Evolutionary conservation across 2,329 filamentous ascomycete species (phyloP).

Genomic region (Fusarium heterosporum): DNA sequence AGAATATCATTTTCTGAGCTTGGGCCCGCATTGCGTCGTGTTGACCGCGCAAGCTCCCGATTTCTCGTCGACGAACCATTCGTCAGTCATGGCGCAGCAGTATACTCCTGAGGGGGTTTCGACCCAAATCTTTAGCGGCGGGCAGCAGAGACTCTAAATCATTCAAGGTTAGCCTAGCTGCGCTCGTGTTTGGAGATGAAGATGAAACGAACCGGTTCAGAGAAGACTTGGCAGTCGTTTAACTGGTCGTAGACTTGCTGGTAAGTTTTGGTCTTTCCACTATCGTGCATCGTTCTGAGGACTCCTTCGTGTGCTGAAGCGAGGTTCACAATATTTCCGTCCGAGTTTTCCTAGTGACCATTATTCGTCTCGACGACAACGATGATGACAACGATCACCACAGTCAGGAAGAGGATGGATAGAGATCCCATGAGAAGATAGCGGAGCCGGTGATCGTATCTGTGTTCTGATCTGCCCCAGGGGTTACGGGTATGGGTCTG

Average conservation of each 20-base stretch:
- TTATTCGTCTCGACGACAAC: constrained; percentile 25
- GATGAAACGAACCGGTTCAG: constrained; percentile 24
- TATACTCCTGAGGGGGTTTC: constrained; percentile 14
- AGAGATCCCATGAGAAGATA: constrained; percentile 45
- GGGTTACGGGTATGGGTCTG: constrained; percentile 48
- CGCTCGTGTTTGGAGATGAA: not conserved
- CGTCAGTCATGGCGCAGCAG: constrained; percentile 30
- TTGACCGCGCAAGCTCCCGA: constrained; percentile 19
- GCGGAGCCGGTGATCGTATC: constrained; percentile 44
- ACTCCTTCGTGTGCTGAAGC: not conserved
- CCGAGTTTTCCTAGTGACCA: constrained; percentile 14
- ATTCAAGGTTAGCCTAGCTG: not conserved
- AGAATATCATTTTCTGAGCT: constrained; percentile 29
- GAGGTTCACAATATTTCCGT: constrained; percentile 1
- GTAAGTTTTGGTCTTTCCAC: not conserved
- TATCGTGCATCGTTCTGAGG: not conserved
- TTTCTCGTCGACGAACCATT: constrained; percentile 18
- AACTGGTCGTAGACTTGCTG: constrained; percentile 17
- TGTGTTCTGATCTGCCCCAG: constrained; percentile 45
- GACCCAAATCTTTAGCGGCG: constrained; percentile 19
- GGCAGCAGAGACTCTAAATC: constrained; percentile 26
- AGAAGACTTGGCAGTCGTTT: constrained; percentile 29
- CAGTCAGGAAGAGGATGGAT: constrained; percentile 36
- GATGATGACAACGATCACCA: constrained; percentile 40
- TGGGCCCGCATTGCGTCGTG: constrained; percentile 25